These are phyloP conservation scores for Moesziomyces parantarcticus DNA, from an alignment of 1,284 basidiomycete genomes.

Conservation along the genomic window DNA sequence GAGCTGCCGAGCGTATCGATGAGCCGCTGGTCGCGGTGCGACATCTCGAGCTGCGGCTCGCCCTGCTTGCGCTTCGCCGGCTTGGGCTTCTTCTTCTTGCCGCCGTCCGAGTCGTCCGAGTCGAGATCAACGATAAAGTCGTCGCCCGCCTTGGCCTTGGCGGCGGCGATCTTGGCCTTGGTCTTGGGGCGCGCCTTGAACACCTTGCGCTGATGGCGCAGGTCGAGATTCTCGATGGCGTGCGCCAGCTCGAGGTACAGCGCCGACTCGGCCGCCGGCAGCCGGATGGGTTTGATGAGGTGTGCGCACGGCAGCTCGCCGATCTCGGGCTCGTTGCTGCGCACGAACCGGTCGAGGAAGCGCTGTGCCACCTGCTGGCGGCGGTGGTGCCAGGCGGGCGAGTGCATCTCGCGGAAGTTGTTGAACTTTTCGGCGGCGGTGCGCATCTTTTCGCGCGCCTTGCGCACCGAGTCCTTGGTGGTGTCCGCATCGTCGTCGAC, in stretches of 20 bases:
- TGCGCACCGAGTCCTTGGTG: conserved; percentile 71
- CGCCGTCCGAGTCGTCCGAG: conserved; percentile 24
- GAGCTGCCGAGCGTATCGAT: conserved; percentile 88
- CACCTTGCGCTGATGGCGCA: conserved; percentile 70
- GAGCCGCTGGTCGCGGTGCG: conserved; percentile 85
- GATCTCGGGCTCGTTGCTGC: conserved; percentile 92
- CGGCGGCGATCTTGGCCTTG: conserved; percentile 14
- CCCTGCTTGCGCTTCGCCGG: conserved; percentile 37
- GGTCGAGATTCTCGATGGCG: conserved; percentile 86
- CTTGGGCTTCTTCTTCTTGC: conserved; percentile 32
- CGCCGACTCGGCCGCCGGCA: conserved; percentile 92
- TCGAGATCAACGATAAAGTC: conserved; percentile 27
- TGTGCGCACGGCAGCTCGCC: conserved; percentile 88
- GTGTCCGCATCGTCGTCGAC: conserved; percentile 83
- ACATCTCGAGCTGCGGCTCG: conserved; percentile 44
- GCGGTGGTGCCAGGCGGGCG: conserved; percentile 88
- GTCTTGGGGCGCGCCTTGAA: conserved; percentile 39
- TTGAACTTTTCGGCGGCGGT: conserved; percentile 93
- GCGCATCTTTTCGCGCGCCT: conserved; percentile 82
- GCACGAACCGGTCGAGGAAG: conserved; percentile 72
- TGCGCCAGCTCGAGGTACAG: conserved; percentile 97
- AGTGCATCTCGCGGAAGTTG: conserved; percentile 93
- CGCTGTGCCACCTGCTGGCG: conserved; percentile 83
- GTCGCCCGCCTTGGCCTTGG: conserved; percentile 3
- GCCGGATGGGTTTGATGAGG: conserved; percentile 76